Percentiles rank a stretch among this genome's conserved stretches.
phyloP scores from a whole-genome alignment of 805 yeast species.

The Wickerhamiella azyma region DNA sequence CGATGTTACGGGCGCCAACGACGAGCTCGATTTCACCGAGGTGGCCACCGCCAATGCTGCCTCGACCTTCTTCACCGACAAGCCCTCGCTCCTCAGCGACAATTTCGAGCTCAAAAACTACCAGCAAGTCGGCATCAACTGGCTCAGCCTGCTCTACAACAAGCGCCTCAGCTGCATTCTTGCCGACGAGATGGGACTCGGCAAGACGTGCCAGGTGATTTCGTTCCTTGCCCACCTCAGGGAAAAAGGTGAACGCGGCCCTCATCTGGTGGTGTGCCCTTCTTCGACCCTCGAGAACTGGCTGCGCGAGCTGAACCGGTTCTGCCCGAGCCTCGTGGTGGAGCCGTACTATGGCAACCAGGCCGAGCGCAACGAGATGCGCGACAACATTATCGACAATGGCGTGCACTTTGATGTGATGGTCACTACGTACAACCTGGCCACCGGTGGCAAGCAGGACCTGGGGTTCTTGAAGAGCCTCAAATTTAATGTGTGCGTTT shows the following conservation, averaged over 20 bases:
- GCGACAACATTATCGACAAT: constrained; percentile 47
- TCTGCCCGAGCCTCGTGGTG: constrained; percentile 65
- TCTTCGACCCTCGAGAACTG: constrained; percentile 94
- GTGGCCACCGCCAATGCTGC: constrained; percentile 24
- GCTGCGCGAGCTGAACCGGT: constrained; percentile 85
- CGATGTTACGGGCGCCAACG: constrained; percentile 40
- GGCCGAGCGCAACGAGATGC: constrained; percentile 68
- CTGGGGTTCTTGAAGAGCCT: constrained; percentile 60
- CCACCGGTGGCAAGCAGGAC: constrained; percentile 76
- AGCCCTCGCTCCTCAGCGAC: constrained; percentile 54
- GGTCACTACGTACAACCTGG: constrained; percentile 87
- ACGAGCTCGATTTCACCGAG: constrained; percentile 51
- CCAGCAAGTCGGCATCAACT: constrained; percentile 94
- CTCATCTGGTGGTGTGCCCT: constrained; percentile 91
- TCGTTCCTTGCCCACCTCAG: constrained; percentile 79
- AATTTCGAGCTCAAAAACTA: constrained; percentile 66
- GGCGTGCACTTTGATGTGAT: constrained; percentile 62
- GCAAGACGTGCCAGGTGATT: constrained; percentile 94
- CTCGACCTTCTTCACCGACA: constrained; percentile 38
- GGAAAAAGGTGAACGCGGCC: constrained; percentile 52
- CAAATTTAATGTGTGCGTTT: constrained; percentile 75
- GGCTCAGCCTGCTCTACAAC: constrained; percentile 72
- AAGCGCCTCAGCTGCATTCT: constrained; percentile 76
- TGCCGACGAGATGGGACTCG: constrained; percentile 97
- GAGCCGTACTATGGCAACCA: constrained; percentile 92